phyloP scores from a whole-genome alignment of 2,329 filamentous ascomycete species.

The Fonsecaea multimorphosa region DNA sequence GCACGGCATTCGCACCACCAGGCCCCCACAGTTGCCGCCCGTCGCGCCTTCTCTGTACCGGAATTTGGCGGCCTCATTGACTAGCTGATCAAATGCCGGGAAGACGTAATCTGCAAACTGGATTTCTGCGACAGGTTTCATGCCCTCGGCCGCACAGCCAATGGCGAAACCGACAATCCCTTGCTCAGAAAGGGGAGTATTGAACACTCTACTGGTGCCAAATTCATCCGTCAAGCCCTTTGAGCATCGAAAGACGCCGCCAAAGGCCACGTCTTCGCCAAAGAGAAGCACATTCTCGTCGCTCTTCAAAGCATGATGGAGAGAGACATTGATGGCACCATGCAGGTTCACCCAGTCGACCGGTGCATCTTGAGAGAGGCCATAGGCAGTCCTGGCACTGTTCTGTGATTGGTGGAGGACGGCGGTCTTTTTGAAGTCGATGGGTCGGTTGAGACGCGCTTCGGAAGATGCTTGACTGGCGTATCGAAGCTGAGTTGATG shows the following conservation, averaged over 20 bases:
- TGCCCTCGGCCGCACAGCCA: constrained; percentile 85
- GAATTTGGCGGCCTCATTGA: constrained; percentile 90
- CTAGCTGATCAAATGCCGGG: constrained; percentile 90
- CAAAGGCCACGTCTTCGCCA: constrained; percentile 96
- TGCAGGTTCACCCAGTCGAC: constrained; percentile 92
- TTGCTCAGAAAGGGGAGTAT: constrained; percentile 92
- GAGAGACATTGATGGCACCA: constrained; percentile 88
- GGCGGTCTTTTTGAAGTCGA: constrained; percentile 83
- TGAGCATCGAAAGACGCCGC: constrained; percentile 92
- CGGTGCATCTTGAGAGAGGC: constrained; percentile 73
- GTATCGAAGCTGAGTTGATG: constrained; percentile 21
- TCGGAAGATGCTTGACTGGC: constrained; percentile 47
- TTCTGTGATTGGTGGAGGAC: constrained; percentile 81
- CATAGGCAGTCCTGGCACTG: constrained; percentile 70
- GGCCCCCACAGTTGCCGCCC: constrained; percentile 73
- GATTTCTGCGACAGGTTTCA: constrained; percentile 91
- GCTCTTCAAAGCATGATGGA: constrained; percentile 78
- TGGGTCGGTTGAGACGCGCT: constrained; percentile 77
- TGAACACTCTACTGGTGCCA: constrained; percentile 89
- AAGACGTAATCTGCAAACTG: constrained; percentile 96
- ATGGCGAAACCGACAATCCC: constrained; percentile 94
- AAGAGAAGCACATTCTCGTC: constrained; percentile 91
- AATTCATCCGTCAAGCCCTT: constrained; percentile 89
- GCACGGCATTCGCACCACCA: constrained; percentile 89
- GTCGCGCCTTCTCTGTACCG: constrained; percentile 73